phyloP scores from a whole-genome alignment of 2,329 filamentous ascomycete species.

The Colletotrichum sansevieriae region DNA sequence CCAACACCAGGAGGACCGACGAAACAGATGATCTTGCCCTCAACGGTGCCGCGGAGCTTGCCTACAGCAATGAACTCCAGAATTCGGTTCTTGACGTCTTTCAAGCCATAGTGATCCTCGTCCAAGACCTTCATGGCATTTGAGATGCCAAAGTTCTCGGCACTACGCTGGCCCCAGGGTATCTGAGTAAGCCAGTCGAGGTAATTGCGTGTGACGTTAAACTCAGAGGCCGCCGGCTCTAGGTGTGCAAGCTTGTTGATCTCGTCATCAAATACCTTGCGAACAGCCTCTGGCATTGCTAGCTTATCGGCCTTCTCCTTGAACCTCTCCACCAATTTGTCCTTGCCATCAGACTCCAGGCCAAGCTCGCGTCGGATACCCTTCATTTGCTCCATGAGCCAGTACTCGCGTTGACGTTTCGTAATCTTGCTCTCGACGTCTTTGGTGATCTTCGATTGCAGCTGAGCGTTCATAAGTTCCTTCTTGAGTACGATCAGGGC shows the following conservation, averaged over 20 bases:
- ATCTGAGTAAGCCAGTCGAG: slow-evolving; percentile 99
- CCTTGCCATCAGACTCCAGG: slow-evolving; percentile 97
- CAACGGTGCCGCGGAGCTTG: slow-evolving; percentile 95
- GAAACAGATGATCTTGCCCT: slow-evolving; percentile 98
- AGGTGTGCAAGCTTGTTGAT: slow-evolving; percentile 96
- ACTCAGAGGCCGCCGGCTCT: slow-evolving; percentile 95
- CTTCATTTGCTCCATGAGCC: slow-evolving; percentile 99
- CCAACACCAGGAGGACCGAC: slow-evolving; percentile 97
- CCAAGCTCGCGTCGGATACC: slow-evolving; percentile 95
- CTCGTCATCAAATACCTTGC: slow-evolving; percentile 98
- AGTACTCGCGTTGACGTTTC: slow-evolving; percentile 97
- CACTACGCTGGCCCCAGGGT: slow-evolving; percentile 94
- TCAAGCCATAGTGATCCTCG: slow-evolving; percentile 95
- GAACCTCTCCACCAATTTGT: slow-evolving; percentile 97
- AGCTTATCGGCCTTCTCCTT: slow-evolving; percentile 94
- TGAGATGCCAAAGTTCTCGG: slow-evolving; percentile 95
- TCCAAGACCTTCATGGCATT: slow-evolving; percentile 92
- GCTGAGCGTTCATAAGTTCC: slow-evolving; percentile 96
- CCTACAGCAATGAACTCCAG: slow-evolving; percentile 98
- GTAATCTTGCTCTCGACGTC: slow-evolving; percentile 98
- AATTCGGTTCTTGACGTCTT: slow-evolving; percentile 98
- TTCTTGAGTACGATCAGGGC: slow-evolving; percentile 94
- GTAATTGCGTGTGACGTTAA: slow-evolving; percentile 98
- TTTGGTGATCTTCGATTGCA: slow-evolving; percentile 97
- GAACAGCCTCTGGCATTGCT: slow-evolving; percentile 96